Evolutionary conservation across 208 protist genomes (phyloP), one percentile per base, ranked within the genome.

Genomic region (Trypanosoma cruzi): DNA sequence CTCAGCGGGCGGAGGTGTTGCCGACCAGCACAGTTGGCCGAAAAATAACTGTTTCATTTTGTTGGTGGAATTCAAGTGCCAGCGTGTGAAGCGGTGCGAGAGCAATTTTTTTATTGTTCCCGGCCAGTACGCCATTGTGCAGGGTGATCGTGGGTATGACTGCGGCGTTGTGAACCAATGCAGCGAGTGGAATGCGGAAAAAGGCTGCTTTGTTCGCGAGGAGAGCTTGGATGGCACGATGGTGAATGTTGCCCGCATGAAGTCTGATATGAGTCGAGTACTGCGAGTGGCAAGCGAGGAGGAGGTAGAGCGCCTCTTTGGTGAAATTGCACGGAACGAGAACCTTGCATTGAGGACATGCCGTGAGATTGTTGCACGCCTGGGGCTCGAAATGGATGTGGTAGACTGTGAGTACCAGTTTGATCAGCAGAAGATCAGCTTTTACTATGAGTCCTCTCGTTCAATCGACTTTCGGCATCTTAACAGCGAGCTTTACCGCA

Each of bases 351-450:
- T 93, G 24, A 80, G 76, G 52, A 80, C 78, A n/a, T 93, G 89
- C 76, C 72, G 80, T 14, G 73, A 89, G 28, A 68, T 89, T 53
- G 82, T 85, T 13, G 32, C 24, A 29, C 69, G 73, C 6, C 73
- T 89, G 6, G 29, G 70, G 16, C 80, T 97, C 13, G 70, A 73
- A 2, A 94, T 95, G 86, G 76, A 88, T 48, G 75, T 97, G 24
- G 63, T 90, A 14, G 90, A 95, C 65, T 92, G 85, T 68, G 92
- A 97, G 78, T 93, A 93, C 58, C 92, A 96, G 70, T 95, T 90
- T 59, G 92, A 97, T 63, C 79, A 89, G 8, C 89, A 88, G n/a
- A 94, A 94, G 76, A 84, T 96, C 69, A 97, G 76, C 50, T 96
- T 97, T 67, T 97, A 88, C 59, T 96, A 93, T 56, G 80, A 91